Evolutionary conservation across 2,329 filamentous ascomycete genomes (phyloP).

Genomic region (Cordyceps tenuipes): DNA sequence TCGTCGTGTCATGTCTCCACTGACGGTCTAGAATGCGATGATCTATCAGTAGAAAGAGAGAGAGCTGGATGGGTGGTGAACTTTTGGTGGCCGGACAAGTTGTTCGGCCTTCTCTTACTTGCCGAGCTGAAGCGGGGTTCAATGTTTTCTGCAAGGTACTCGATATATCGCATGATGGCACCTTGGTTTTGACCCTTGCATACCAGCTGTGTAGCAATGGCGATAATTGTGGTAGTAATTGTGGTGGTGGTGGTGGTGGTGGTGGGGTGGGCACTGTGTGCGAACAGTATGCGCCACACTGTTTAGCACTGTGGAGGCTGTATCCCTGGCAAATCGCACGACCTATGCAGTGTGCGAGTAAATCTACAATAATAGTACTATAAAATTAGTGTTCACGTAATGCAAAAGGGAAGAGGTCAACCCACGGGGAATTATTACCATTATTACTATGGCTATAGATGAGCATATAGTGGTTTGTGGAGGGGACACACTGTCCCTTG

Average conservation of each 20-base stretch:
- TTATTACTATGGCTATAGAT: neutral
- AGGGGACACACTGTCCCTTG: neutral
- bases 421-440: too few species aligned
- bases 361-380: too few species aligned
- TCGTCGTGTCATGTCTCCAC: neutral
- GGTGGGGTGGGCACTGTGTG: neutral
- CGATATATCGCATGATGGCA: neutral
- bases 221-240: too few species aligned
- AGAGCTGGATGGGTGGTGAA: neutral
- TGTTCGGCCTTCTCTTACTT: neutral
- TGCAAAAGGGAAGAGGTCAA: neutral
- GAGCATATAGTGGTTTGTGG: neutral
- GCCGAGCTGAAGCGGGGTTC: neutral
- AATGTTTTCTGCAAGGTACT: too few species aligned
- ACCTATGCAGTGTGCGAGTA: too few species aligned
- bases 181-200: neutral
- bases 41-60: neutral
- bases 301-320: neutral
- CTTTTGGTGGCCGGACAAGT: neutral
- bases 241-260: too few species aligned
- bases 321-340: too few species aligned
- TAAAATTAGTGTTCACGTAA: neutral
- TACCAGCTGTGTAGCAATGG: neutral
- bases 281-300: slow-evolving; percentile 9
- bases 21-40: slow-evolving; percentile 3